Conservation (phyloP, 306 rosid species). For the Glycine soja region DNA sequence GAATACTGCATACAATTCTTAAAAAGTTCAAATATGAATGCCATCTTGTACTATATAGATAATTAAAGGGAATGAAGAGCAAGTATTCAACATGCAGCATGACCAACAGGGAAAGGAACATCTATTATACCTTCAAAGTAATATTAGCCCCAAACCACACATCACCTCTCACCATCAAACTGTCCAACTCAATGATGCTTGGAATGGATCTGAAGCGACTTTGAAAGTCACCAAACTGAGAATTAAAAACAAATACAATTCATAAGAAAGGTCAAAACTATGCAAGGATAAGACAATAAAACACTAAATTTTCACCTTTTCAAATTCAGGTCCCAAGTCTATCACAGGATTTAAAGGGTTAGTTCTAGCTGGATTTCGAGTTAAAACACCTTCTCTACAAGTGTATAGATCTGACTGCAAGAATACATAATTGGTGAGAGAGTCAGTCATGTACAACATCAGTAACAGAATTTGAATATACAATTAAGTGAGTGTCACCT, state of each 20-base stretch:
- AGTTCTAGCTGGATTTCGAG: conserved; percentile 69
- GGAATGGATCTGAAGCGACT: conserved; percentile 78
- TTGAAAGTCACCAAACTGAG: conserved; percentile 65
- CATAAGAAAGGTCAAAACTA: neutral
- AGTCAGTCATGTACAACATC: conserved; percentile 9
- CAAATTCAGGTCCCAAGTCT: conserved; percentile 79
- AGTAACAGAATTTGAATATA: conserved; percentile 14
- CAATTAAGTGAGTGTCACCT: conserved; percentile 51
- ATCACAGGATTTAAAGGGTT: conserved; percentile 67
- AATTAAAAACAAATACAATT: conserved; percentile 45
- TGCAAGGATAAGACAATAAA: neutral
- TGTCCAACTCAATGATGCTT: conserved; percentile 65
- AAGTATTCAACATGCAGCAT: conserved; percentile 12
- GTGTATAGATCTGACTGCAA: conserved; percentile 78
- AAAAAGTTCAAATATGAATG: neutral
- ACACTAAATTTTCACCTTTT: conserved; percentile 58
- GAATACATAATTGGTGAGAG: conserved; percentile 32
- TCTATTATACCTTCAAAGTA: conserved; percentile 71
- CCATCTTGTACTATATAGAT: neutral
- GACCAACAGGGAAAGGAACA: conserved; percentile 25
- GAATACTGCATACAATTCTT: conserved; percentile 3
- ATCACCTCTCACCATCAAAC: conserved; percentile 76
- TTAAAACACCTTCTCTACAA: conserved; percentile 59
- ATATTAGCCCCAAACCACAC: conserved; percentile 80
- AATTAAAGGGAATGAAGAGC: conserved; percentile 9